Base-by-base conservation (phyloP, 371 early-diverging fungal genomes). In the Mucor plumbeus region DNA sequence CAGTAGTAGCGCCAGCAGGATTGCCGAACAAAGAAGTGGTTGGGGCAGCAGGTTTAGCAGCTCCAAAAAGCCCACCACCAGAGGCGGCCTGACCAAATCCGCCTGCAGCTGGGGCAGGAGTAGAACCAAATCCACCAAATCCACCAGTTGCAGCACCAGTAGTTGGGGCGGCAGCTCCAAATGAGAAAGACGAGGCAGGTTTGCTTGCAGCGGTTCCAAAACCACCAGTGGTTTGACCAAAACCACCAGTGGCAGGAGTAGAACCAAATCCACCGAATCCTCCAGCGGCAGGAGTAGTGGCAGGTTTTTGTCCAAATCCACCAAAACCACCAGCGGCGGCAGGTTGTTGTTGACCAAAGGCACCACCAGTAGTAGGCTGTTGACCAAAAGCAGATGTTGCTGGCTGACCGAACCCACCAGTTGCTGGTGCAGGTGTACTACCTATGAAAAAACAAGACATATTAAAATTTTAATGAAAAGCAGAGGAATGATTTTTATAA, bases 41-140 rank as follows among this genome's bases (percentile, higher is more conserved):
- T 36, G 82, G 80, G 3, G 86, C 69, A 41, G 83, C 76, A 21
- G 89, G 71, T 21, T 80, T 76, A n/a, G 83, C 71, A 15, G 80
- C 79, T 11, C 92, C 92, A 71, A 90, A 89, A 19, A 87, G 69
- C 34, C 83, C 73, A 53, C 71, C 65, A 3, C 26, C 26, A 15
- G 70, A 64, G 38, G 56, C 39, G n/a, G 68, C 41, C 19, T 60
- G 54, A 59, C 79, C 79, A 53, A 86, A 86, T 9, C 74, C 83
- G 68, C 78, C 74, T 2, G 81, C 48, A n/a, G 81, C 59, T 43
- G 71, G 75, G 39, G 76, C 61, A 21, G 73, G 39, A 33, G 75
- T 61, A 26, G 40, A 50, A 40, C 69, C 73, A 55, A 48, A 44
- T 9, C 35, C 40, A 17, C 43, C 11, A 50, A 50, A 48, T n/a